Percentiles rank a stretch among this genome's conserved stretches.
Evolutionary conservation across 331 rosid genomes (phyloP).

Genomic region (Telfairia occidentalis): DNA sequence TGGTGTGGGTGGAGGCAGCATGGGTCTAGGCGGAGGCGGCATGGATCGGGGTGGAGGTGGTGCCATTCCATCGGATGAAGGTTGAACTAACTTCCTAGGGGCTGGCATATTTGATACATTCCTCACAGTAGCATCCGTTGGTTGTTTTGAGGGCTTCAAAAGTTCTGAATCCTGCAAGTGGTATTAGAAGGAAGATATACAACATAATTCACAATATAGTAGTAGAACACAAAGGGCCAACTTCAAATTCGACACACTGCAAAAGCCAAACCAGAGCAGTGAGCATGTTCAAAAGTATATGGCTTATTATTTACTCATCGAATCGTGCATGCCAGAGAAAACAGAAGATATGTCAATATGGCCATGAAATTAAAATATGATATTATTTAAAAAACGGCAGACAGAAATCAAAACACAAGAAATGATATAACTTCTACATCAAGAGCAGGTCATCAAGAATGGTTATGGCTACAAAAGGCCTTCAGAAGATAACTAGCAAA

Average conservation of each 20-base stretch:
- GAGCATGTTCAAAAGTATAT: background rate
- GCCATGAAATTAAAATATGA: background rate
- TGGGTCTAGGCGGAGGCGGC: conserved; percentile 39
- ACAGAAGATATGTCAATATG: background rate
- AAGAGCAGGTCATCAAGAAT: background rate
- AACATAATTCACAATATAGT: conserved; percentile 19
- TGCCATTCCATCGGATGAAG: conserved; percentile 35
- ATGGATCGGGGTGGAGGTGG: conserved; percentile 37
- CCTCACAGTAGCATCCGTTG: conserved; percentile 35
- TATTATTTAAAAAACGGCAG: background rate
- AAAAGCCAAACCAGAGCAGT: background rate
- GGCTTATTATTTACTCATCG: background rate
- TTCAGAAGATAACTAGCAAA: background rate
- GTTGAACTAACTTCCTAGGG: conserved; percentile 60
- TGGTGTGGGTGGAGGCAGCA: conserved; percentile 33
- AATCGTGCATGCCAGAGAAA: background rate
- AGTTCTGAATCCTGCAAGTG: conserved; percentile 45
- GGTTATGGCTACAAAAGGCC: background rate
- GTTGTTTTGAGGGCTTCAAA: conserved; percentile 25
- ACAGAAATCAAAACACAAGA: background rate
- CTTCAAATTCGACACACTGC: background rate
- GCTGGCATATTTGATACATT: conserved; percentile 66
- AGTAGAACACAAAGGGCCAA: background rate
- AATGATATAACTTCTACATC: background rate
- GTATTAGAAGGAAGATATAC: conserved; percentile 34